phyloP scores from a whole-genome alignment of 495 filamentous ascomycete genomes.

The Cercophora samala region DNA sequence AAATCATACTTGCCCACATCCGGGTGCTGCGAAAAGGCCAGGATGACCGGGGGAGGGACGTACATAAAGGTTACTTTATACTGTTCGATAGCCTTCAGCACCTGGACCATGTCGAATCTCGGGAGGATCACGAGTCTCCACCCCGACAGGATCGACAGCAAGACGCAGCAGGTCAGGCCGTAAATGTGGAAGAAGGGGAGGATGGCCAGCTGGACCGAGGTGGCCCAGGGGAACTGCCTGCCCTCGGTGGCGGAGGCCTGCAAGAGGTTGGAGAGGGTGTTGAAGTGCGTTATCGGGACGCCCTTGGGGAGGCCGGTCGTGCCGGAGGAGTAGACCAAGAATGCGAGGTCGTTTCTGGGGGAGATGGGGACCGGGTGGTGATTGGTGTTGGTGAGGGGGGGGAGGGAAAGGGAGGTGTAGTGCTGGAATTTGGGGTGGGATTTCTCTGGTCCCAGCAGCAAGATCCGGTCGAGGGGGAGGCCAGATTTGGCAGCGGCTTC shows the following conservation, averaged over 20 bases:
- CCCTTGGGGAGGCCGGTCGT: constrained; percentile 92
- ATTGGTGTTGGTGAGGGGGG: constrained; percentile 52
- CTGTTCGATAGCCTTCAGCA: constrained; percentile 71
- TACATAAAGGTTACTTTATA: constrained; percentile 74
- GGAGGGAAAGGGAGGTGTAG: constrained; percentile 67
- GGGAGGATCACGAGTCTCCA: constrained; percentile 69
- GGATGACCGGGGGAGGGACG: constrained; percentile 79
- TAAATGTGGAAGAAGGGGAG: constrained; percentile 96
- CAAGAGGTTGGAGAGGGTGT: constrained; percentile 68
- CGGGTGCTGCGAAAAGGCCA: constrained; percentile 77
- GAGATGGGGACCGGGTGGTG: constrained; percentile 25
- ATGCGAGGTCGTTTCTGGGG: constrained; percentile 59
- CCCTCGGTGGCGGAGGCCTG: constrained; percentile 57
- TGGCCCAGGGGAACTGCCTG: constrained; percentile 61
- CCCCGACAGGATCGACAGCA: constrained; percentile 59
- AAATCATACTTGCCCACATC: constrained; percentile 75
- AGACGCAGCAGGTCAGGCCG: constrained; percentile 39
- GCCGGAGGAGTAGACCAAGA: constrained; percentile 80
- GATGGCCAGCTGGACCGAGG: constrained; percentile 62
- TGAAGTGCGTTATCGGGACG: constrained; percentile 81
- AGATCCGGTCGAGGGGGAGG: constrained; percentile 62
- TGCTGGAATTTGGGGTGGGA: constrained; percentile 66
- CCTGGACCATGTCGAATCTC: constrained; percentile 78
- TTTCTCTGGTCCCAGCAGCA: constrained; percentile 72
- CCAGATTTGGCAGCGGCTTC: constrained; percentile 67